Percentiles rank a stretch among this genome's conserved stretches.
Conservation (phyloP, 2,329 filamentous ascomycete genomes). For the Pseudogymnoascus sp. region DNA sequence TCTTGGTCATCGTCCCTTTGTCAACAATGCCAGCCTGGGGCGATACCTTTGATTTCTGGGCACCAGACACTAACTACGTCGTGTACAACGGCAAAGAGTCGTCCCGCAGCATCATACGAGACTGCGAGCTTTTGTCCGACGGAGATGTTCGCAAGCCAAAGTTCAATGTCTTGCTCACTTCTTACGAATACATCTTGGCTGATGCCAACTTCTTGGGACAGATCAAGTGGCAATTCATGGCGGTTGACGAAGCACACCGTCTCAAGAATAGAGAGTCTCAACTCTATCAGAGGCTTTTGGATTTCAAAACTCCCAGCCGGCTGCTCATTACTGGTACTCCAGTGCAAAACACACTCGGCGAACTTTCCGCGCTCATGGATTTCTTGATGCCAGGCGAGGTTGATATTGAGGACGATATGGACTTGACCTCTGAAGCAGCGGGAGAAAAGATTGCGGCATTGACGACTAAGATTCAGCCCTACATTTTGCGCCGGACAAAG, state of each 20-base stretch:
- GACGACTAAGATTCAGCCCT: constrained; percentile 81
- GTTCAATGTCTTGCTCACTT: constrained; percentile 96
- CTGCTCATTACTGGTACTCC: constrained; percentile 94
- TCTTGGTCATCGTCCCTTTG: constrained; percentile 91
- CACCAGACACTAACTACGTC: constrained; percentile 92
- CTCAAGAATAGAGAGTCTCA: constrained; percentile 95
- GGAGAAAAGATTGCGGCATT: constrained; percentile 81
- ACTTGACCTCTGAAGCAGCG: constrained; percentile 71
- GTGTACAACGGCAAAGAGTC: constrained; percentile 89
- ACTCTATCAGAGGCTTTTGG: constrained; percentile 74
- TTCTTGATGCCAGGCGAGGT: constrained; percentile 96
- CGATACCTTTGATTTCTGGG: constrained; percentile 94
- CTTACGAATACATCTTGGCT: constrained; percentile 89
- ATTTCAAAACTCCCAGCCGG: constrained; percentile 80
- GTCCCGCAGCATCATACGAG: constrained; percentile 76
- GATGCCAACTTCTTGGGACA: constrained; percentile 77
- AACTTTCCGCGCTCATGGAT: constrained; percentile 86
- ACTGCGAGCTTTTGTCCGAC: constrained; percentile 81
- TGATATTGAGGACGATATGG: constrained; percentile 83
- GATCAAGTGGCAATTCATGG: constrained; percentile 96
- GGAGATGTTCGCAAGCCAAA: constrained; percentile 82
- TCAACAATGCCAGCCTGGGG: constrained; percentile 98
- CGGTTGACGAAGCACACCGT: constrained; percentile 92
- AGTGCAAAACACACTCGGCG: constrained; percentile 92
- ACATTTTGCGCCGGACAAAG: constrained; percentile 91